phyloP scores from a whole-genome alignment of 164 flowering plant species.

The Brasenia schreberi region DNA sequence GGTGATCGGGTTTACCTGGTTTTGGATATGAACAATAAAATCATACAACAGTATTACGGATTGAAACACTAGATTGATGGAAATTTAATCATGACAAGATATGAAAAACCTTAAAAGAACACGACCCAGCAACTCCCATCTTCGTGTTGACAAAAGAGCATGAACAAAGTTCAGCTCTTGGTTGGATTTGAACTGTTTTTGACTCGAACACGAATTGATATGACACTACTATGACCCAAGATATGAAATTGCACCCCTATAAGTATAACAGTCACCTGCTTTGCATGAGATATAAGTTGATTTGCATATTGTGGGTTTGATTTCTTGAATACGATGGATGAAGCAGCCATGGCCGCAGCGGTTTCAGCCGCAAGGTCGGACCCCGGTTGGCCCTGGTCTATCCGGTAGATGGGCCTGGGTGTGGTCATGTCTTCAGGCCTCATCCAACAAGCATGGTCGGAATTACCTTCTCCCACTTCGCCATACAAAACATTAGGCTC shows the following conservation, averaged over 20 bases:
- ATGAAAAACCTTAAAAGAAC: too few species aligned
- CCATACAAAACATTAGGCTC: constrained; percentile 31
- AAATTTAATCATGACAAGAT: too few species aligned
- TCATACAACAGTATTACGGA: too few species aligned
- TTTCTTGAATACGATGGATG: constrained; percentile 38
- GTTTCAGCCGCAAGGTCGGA: constrained; percentile 71
- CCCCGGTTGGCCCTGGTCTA: constrained; percentile 43
- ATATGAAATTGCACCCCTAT: neutral
- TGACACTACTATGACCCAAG: neutral
- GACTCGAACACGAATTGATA: neutral
- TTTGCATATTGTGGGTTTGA: constrained; percentile 23
- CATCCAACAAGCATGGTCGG: constrained; percentile 67
- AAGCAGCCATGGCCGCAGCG: constrained; percentile 70
- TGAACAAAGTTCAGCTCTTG: neutral
- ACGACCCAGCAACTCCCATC: too few species aligned
- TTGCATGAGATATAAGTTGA: constrained; percentile 34
- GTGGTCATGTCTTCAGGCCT: constrained; percentile 79
- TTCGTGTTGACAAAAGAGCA: too few species aligned
- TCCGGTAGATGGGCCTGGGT: constrained; percentile 27
- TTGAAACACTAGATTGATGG: too few species aligned
- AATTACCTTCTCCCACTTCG: constrained; percentile 53
- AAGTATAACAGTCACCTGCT: constrained; percentile 18
- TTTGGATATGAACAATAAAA: too few species aligned
- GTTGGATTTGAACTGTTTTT: neutral
- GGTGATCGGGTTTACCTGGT: too few species aligned